Conservation (phyloP, 2,329 filamentous ascomycete species). For the Neopestalotiopsis sp. region DNA sequence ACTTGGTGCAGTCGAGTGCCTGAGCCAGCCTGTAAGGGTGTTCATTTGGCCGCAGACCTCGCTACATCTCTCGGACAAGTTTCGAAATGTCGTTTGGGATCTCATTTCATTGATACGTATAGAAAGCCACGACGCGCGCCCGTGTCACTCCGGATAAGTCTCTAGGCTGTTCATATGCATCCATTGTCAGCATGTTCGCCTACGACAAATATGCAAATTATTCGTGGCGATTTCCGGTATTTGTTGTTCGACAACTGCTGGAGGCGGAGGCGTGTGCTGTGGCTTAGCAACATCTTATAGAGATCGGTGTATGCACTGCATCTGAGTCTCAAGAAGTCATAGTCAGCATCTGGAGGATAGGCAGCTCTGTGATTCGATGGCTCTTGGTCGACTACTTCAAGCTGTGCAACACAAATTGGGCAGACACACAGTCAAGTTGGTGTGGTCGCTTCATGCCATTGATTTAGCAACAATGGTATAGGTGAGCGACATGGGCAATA, state of each 20-base stretch:
- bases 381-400: not conserved
- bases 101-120: not conserved
- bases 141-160: slow-evolving; percentile 2
- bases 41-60: not conserved
- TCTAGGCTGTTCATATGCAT: not conserved
- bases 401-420: not conserved
- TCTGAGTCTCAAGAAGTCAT: not conserved
- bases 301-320: not conserved
- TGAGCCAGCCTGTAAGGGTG: not conserved
- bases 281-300: not conserved
- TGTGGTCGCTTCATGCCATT: not conserved
- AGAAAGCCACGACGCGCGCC: not conserved
- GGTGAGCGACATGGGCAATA: not conserved
- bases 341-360: not conserved
- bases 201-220: not conserved
- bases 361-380: not conserved
- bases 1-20: not conserved
- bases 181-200: not conserved
- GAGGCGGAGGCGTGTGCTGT: not conserved
- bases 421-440: slow-evolving; percentile 4
- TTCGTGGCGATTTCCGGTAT: not conserved
- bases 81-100: not conserved
- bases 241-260: not conserved
- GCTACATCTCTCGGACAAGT: not conserved
- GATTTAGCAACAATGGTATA: not conserved